Evolutionary conservation across 148 eudicot species (phyloP).

Genomic region (Cornus kousa): DNA sequence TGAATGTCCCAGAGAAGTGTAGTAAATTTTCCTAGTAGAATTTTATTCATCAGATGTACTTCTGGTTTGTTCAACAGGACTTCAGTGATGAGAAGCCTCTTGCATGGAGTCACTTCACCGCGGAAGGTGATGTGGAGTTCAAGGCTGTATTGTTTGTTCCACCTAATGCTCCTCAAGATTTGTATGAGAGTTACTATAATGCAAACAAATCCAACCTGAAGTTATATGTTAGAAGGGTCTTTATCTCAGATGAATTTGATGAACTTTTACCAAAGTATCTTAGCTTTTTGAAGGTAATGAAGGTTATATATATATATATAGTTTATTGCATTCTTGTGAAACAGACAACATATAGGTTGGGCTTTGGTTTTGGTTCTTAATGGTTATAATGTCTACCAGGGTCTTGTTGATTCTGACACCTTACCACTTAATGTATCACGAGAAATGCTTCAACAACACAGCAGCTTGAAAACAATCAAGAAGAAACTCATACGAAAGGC

Average conservation of each 20-base stretch:
- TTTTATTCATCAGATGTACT: not conserved
- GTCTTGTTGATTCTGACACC: slow-evolving; percentile 98
- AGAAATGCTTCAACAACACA: slow-evolving; percentile 99
- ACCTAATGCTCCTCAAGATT: slow-evolving; percentile 93
- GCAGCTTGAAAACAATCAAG: slow-evolving; percentile 96
- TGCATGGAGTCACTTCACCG: slow-evolving; percentile 93
- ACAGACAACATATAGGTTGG: not conserved
- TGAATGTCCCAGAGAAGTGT: not conserved
- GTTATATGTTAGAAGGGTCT: slow-evolving; percentile 88
- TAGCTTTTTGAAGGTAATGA: slow-evolving; percentile 78
- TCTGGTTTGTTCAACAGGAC: slow-evolving; percentile 49
- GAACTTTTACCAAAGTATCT: slow-evolving; percentile 96
- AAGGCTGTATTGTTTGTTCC: slow-evolving; percentile 96
- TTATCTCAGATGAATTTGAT: slow-evolving; percentile 97
- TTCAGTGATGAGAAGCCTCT: slow-evolving; percentile 89
- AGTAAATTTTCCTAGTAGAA: not conserved
- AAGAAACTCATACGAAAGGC: slow-evolving; percentile 97
- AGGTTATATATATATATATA: too few relatives aligned
- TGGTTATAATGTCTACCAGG: slow-evolving; percentile 42
- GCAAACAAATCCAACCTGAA: slow-evolving; percentile 83
- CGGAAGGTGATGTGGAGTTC: slow-evolving; percentile 99
- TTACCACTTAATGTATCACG: slow-evolving; percentile 96
- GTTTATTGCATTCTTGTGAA: not conserved
- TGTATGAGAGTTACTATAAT: slow-evolving; percentile 97
- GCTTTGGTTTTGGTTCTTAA: slow-evolving; percentile 15